A percentile compares a stretch with the other conserved stretches of the same genome.
These are phyloP conservation scores for Venturiaceae sp. DNA, from an alignment of 2,329 filamentous ascomycete genomes.

Conservation along the genomic window DNA sequence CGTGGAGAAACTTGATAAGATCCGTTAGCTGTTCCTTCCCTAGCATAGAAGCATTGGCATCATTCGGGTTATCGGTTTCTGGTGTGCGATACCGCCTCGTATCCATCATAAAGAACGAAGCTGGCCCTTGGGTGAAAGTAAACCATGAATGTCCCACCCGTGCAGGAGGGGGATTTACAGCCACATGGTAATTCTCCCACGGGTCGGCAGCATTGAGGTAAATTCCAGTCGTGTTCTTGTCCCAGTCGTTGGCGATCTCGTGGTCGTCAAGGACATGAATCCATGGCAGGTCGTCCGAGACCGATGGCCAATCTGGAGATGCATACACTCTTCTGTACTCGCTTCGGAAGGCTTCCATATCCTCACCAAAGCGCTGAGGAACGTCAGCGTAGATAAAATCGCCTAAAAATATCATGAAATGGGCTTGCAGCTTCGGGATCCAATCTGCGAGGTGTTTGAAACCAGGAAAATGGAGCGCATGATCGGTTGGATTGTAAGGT, in stretches of 20 bases:
- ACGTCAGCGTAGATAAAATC: constrained; percentile 92
- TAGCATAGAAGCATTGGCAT: constrained; percentile 74
- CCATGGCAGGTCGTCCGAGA: constrained; percentile 20
- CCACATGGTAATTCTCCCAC: constrained; percentile 77
- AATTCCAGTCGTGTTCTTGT: constrained; percentile 67
- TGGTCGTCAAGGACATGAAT: constrained; percentile 88
- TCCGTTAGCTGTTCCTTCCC: constrained; percentile 70
- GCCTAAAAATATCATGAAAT: constrained; percentile 65
- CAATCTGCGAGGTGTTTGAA: constrained; percentile 66
- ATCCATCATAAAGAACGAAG: constrained; percentile 90
- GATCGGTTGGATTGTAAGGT: constrained; percentile 76
- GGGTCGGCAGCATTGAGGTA: constrained; percentile 74
- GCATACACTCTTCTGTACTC: constrained; percentile 96
- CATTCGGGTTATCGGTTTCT: constrained; percentile 49
- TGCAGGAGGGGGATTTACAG: constrained; percentile 68
- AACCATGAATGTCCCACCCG: constrained; percentile 68
- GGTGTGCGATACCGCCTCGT: constrained; percentile 77
- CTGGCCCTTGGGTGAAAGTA: constrained; percentile 80
- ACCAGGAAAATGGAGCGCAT: constrained; percentile 74
- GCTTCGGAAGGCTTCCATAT: constrained; percentile 67
- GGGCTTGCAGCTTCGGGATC: constrained; percentile 60
- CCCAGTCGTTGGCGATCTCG: constrained; percentile 93
- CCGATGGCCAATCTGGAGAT: constrained; percentile 78
- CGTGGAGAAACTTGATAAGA: constrained; percentile 65
- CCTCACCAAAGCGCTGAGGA: constrained; percentile 64